Conservation (phyloP, 2,329 filamentous ascomycete genomes). For the Pestalotiopsis sp. region DNA sequence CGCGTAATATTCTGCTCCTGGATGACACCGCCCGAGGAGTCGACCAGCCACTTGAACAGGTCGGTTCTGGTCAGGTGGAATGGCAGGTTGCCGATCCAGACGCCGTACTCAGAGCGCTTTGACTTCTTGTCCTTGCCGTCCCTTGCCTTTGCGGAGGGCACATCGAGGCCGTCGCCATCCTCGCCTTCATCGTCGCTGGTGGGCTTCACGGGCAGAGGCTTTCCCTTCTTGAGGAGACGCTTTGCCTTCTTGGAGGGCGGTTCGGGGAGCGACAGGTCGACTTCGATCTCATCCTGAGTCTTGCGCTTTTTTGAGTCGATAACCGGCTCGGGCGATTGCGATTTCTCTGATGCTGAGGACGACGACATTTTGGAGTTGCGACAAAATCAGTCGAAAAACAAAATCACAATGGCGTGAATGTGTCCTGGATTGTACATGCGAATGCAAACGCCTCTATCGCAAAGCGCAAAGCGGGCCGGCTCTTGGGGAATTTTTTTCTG, state of each 20-base stretch:
- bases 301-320: constrained; percentile 68
- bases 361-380: neutral
- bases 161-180: constrained; percentile 30
- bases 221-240: constrained; percentile 85
- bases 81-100: constrained; percentile 97
- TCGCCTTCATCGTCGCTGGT: constrained; percentile 42
- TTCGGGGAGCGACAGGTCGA: constrained; percentile 86
- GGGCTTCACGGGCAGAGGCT: constrained; percentile 52
- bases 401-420: neutral
- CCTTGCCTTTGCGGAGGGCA: constrained; percentile 29
- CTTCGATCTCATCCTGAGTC: constrained; percentile 73
- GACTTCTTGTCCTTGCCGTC: constrained; percentile 46
- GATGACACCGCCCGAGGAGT: constrained; percentile 67
- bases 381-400: neutral
- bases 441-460: neutral
- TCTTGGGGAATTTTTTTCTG: constrained; percentile 28
- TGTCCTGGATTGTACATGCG: neutral
- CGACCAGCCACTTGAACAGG: constrained; percentile 78
- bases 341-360: constrained; percentile 15
- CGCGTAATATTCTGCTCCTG: constrained; percentile 76
- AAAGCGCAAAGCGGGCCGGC: too few species aligned
- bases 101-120: constrained; percentile 75
- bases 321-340: constrained; percentile 14
- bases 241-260: constrained; percentile 93
- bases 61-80: constrained; percentile 77